These are phyloP conservation scores for Alternaria ventricosa DNA, from an alignment of 2,329 filamentous ascomycete species.

Conservation along the genomic window DNA sequence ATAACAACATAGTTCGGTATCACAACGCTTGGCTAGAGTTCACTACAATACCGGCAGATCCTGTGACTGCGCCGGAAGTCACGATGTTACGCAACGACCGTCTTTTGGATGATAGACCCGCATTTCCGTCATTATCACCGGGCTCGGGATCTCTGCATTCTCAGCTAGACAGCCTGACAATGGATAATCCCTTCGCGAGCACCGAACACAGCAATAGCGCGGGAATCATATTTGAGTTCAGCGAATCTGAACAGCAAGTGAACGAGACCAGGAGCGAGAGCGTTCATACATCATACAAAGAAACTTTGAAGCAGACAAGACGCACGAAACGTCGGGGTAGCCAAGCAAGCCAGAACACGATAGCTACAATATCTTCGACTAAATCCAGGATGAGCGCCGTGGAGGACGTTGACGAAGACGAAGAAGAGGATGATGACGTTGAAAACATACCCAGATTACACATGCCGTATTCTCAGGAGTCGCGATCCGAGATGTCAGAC, in stretches of 20 bases:
- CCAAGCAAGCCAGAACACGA: constrained; percentile 46
- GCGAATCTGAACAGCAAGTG: constrained; percentile 22
- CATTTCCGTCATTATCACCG: constrained; percentile 16
- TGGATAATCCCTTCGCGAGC: constrained; percentile 24
- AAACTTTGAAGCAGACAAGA: constrained; percentile 42
- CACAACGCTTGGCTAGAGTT: constrained; percentile 69
- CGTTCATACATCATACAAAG: constrained; percentile 21
- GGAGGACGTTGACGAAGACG: constrained; percentile 42
- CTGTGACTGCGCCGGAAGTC: constrained; percentile 2
- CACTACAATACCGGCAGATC: constrained; percentile 23
- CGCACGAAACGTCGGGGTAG: constrained; percentile 36
- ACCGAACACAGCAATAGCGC: constrained; percentile 20
- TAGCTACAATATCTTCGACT: constrained; percentile 50
- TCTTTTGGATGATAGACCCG: constrained; percentile 31
- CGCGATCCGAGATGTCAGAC: constrained; percentile 28
- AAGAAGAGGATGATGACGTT: constrained; percentile 54
- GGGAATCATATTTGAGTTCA: constrained; percentile 41
- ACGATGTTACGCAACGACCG: constrained; percentile 25
- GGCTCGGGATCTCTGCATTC: constrained; percentile 18
- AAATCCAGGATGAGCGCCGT: constrained; percentile 51
- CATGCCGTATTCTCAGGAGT: constrained; percentile 27
- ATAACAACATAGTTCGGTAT: constrained; percentile 71
- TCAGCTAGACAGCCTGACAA: constrained; percentile 21
- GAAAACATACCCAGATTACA: constrained; percentile 54
- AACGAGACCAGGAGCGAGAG: constrained; percentile 17